These are phyloP conservation scores for Coemansia sp. DNA, from an alignment of 192 early-diverging fungal species.

Conservation along the genomic window DNA sequence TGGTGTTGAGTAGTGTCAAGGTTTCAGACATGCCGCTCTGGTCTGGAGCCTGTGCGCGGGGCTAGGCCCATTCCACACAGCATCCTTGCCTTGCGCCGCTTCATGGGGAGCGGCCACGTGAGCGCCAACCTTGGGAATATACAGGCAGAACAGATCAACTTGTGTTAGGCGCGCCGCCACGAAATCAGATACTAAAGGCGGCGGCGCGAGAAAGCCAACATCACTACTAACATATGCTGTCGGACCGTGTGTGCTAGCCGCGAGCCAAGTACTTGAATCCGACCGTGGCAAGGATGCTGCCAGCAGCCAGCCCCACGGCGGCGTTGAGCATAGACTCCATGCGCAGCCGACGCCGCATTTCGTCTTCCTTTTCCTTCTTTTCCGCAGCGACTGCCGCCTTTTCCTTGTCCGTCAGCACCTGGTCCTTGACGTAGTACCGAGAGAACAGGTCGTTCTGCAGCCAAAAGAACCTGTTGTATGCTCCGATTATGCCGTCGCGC, in stretches of 20 bases:
- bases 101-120: constrained; percentile 5
- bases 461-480: constrained; percentile 79
- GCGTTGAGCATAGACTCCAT: constrained; percentile 34
- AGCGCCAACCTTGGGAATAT: background rate
- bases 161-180: too few relatives aligned
- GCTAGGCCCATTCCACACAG: too few relatives aligned
- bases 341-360: constrained; percentile 25
- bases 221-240: too few relatives aligned
- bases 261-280: constrained; percentile 16
- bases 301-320: constrained; percentile 20
- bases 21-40: too few relatives aligned
- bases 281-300: constrained; percentile 15
- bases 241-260: background rate
- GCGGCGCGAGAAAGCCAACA: too few relatives aligned
- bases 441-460: constrained; percentile 81
- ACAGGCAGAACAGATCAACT: too few relatives aligned
- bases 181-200: too few relatives aligned
- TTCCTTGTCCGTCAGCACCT: constrained; percentile 35
- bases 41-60: too few relatives aligned
- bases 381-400: constrained; percentile 19
- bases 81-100: background rate
- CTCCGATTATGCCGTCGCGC: constrained; percentile 56
- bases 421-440: constrained; percentile 67
- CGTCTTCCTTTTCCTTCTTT: constrained; percentile 19
- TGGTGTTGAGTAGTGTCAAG: too few relatives aligned